Evolutionary conservation across 805 yeast genomes (phyloP).

Genomic region (Brettanomyces nanus): DNA sequence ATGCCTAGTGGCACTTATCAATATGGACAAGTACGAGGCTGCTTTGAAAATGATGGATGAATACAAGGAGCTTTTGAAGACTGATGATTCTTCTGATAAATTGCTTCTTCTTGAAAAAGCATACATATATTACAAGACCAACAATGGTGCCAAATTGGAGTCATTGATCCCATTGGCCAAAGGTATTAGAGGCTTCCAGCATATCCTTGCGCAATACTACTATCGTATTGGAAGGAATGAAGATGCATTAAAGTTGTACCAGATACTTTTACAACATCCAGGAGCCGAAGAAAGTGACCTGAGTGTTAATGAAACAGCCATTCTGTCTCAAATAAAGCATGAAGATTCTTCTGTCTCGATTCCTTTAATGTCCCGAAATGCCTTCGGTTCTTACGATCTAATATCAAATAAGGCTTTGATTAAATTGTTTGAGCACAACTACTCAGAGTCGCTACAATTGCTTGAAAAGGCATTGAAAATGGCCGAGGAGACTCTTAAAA

Average conservation of each 20-base stretch:
- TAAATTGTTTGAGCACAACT: conserved; percentile 33
- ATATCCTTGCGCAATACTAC: conserved; percentile 44
- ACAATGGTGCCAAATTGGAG: conserved; percentile 22
- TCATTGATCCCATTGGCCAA: conserved; percentile 11
- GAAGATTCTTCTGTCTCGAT: conserved; percentile 4
- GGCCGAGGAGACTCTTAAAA: conserved; percentile 32
- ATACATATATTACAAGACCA: conserved; percentile 50
- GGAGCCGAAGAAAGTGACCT: conserved; percentile 44
- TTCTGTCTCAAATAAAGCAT: conserved; percentile 39
- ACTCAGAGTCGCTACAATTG: conserved; percentile 30
- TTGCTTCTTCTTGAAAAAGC: conserved; percentile 42
- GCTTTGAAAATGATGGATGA: conserved; percentile 38
- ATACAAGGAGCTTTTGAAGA: conserved; percentile 6
- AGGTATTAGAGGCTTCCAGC: conserved; percentile 33
- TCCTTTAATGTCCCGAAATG: neutral
- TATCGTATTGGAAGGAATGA: conserved; percentile 39
- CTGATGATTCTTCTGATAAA: conserved; percentile 13
- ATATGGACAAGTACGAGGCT: conserved; percentile 44
- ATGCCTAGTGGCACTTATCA: conserved; percentile 51
- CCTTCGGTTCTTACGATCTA: conserved; percentile 40
- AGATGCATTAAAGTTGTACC: conserved; percentile 40
- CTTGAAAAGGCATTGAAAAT: conserved; percentile 38
- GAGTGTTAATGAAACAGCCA: conserved; percentile 59
- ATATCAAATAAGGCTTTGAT: conserved; percentile 53
- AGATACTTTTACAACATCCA: conserved; percentile 27